Evolutionary conservation across 345 rosid genomes (phyloP).

Genomic region (Psidium friedrichsthalianum): DNA sequence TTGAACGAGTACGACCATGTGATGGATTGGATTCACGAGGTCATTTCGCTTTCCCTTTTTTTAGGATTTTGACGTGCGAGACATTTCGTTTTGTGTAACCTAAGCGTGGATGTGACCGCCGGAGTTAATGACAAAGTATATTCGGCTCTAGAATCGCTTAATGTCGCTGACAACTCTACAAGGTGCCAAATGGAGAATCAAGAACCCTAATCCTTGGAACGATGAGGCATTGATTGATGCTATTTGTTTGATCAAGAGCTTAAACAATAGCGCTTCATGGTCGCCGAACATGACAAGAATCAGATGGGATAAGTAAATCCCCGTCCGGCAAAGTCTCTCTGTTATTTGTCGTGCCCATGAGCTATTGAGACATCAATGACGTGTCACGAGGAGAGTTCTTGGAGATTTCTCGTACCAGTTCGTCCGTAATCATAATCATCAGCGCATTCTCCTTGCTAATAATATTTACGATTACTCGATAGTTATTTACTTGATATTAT

Average conservation of each 20-base stretch:
- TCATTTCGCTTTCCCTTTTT: not conserved
- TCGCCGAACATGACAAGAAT: not conserved
- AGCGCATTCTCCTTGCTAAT: not conserved
- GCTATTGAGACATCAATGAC: not conserved
- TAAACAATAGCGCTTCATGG: not conserved
- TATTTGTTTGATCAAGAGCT: not conserved
- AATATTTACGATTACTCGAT: not conserved
- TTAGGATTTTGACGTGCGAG: not conserved
- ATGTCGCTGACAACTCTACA: not conserved
- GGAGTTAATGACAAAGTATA: not conserved
- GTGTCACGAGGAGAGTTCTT: not conserved
- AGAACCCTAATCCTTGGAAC: not conserved
- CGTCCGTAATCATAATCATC: not conserved
- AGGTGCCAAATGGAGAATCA: not conserved
- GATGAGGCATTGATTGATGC: not conserved
- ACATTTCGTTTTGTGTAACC: not conserved
- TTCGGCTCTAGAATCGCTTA: not conserved
- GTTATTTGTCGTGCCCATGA: not conserved
- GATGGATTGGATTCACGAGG: not conserved
- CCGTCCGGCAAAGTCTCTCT: not conserved
- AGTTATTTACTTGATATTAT: not conserved
- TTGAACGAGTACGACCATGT: not conserved
- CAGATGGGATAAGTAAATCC: not conserved
- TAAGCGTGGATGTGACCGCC: not conserved
- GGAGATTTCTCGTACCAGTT: not conserved